Percentiles rank a stretch among this genome's conserved stretches.
These are phyloP conservation scores for Chaetomium sp. DNA, from an alignment of 2,329 filamentous ascomycete species.

Conservation along the genomic window DNA sequence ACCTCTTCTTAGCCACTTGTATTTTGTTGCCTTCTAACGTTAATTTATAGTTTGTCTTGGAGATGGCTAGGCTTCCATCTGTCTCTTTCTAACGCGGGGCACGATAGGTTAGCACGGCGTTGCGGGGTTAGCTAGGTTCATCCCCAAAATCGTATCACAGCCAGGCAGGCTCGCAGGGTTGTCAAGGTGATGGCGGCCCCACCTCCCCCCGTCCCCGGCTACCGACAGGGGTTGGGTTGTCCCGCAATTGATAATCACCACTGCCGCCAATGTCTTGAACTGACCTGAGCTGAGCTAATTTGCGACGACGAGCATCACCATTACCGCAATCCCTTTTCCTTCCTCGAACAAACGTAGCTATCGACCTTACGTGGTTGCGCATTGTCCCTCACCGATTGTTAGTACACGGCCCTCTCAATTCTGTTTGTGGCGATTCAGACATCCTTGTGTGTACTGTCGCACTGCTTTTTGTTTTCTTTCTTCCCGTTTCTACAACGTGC, in stretches of 20 bases:
- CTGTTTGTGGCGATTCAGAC: slow-evolving; percentile 1
- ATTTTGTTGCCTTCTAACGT: not conserved
- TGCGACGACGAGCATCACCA: slow-evolving; percentile 20
- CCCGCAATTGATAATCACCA: slow-evolving; percentile 23
- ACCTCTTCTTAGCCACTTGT: not conserved
- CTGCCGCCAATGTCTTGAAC: slow-evolving; percentile 2
- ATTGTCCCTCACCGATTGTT: not conserved
- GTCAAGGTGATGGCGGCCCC: slow-evolving; percentile 14
- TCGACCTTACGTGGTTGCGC: not conserved
- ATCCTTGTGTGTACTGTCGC: slow-evolving; percentile 1
- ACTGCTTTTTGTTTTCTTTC: slow-evolving; percentile 30
- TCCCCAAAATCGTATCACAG: not conserved
- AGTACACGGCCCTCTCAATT: not conserved
- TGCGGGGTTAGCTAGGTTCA: slow-evolving; percentile 16
- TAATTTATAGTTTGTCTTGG: not conserved
- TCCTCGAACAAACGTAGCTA: not conserved
- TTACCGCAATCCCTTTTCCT: slow-evolving; percentile 4
- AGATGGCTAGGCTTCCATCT: slow-evolving; percentile 4
- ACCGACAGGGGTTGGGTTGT: slow-evolving; percentile 5
- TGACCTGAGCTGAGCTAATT: slow-evolving; percentile 17
- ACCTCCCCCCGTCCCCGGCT: not conserved
- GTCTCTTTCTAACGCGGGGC: slow-evolving; percentile 10
- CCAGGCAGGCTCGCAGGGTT: not conserved
- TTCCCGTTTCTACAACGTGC: slow-evolving; percentile 24
- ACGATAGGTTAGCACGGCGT: not conserved